Evolutionary conservation across 2,329 filamentous ascomycete species (phyloP), one percentile per base, ranked within the genome.

Genomic region (Colletotrichum camelliae): DNA sequence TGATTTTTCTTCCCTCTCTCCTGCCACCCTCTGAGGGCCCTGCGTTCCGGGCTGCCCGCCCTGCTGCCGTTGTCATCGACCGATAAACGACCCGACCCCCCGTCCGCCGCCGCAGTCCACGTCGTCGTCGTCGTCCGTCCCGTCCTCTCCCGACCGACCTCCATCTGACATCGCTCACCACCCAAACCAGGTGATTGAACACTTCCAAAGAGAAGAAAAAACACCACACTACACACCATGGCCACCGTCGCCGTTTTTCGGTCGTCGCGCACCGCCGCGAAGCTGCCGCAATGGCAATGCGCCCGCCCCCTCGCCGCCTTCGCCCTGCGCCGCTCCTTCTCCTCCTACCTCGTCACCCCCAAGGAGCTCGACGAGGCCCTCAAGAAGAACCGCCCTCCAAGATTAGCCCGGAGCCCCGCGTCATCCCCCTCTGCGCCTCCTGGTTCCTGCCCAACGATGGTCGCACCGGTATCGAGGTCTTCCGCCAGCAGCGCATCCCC

Each of bases 361-460:
- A 91, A 92, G 77, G 94, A 98, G 85, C 93, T 98, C 73, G 86
- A 93, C 82, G 91, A 94, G 78, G 96, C 96, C 67, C 90, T 99
- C 67, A 93, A 94, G 85, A 94, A 94, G 86, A 97, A 96, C 84
- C 95, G 5, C 91, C 94, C 15, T 94, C 93, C 69, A 92, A 93
- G 77, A 94, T 96, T 80, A 95, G 94, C 76, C 94, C 95, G 58
- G 92, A 95, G 15, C 94, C 96, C 1, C 93, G 94, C 79, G 93
- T 97, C 58, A 93, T 99, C 70, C 95, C 97, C 4, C 90, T 99
- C 57, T 98, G 96, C 85, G 97, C 96, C 62, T 91, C 95, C 29
- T 99, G 97, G 97, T 99, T 98, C 83, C 91, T 99, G 77, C 97
- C 97, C 77, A 98, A 98, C 84, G 96, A 98, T 79, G 91, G 91